These are phyloP conservation scores for Fusarium sulawesiense DNA, from an alignment of 2,329 filamentous ascomycete genomes.

Conservation along the genomic window DNA sequence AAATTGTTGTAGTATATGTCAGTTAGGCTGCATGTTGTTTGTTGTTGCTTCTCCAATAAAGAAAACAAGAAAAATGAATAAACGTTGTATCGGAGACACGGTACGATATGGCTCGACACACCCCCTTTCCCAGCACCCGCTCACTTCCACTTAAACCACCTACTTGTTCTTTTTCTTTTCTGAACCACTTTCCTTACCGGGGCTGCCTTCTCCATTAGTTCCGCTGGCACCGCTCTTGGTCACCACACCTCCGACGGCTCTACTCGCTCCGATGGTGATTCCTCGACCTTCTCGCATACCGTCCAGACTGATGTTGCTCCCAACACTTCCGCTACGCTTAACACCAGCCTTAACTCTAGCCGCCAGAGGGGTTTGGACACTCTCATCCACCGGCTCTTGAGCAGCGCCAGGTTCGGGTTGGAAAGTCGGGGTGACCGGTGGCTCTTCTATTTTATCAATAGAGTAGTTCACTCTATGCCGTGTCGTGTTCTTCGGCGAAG, in stretches of 20 bases:
- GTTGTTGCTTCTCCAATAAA: constrained; percentile 8
- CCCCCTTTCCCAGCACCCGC: not conserved
- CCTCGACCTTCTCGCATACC: constrained; percentile 54
- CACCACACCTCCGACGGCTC: constrained; percentile 51
- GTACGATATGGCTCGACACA: not conserved
- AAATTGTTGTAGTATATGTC: not conserved
- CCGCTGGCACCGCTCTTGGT: constrained; percentile 45
- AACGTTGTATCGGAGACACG: constrained; percentile 5
- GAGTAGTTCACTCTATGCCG: constrained; percentile 30
- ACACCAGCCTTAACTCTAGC: constrained; percentile 24
- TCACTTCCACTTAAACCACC: not conserved
- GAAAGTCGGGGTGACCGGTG: constrained; percentile 32
- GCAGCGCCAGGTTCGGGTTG: constrained; percentile 7
- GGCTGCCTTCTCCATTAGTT: constrained; percentile 28
- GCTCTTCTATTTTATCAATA: constrained; percentile 18
- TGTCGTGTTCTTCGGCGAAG: constrained; percentile 36
- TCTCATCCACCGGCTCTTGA: constrained; percentile 35
- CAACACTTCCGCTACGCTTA: constrained; percentile 44
- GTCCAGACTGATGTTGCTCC: constrained; percentile 55
- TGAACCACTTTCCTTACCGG: constrained; percentile 18
- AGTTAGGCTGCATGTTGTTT: not conserved
- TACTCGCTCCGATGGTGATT: constrained; percentile 55
- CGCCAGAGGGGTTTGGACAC: constrained; percentile 29
- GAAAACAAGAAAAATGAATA: constrained; percentile 22
- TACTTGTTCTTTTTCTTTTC: constrained; percentile 39